phyloP scores from a whole-genome alignment of 495 filamentous ascomycete species.

The Rusavskia elegans region DNA sequence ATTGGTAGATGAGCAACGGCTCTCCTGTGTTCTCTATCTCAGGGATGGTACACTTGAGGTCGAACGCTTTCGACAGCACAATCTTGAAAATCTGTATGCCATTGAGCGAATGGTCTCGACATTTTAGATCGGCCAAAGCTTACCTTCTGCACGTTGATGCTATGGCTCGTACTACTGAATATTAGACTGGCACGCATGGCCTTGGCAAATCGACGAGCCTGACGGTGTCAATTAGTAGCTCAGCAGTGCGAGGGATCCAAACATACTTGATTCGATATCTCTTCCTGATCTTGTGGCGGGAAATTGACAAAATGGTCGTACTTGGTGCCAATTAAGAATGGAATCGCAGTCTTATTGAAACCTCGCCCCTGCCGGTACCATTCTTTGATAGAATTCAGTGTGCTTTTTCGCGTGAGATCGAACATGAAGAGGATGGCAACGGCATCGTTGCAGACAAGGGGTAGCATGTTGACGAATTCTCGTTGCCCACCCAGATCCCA shows the following conservation, averaged over 20 bases:
- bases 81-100: constrained; percentile 88
- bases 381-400: constrained; percentile 96
- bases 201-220: constrained; percentile 93
- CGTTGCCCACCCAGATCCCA: constrained; percentile 97
- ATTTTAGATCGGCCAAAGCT: background rate
- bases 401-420: constrained; percentile 93
- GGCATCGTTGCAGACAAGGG: constrained; percentile 94
- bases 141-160: constrained; percentile 99
- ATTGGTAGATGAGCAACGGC: constrained; percentile 86
- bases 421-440: constrained; percentile 99
- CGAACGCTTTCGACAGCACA: constrained; percentile 94
- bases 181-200: constrained; percentile 96
- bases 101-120: background rate
- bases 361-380: constrained; percentile 97
- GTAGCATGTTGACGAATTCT: constrained; percentile 99
- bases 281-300: constrained; percentile 90
- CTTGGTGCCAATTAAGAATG: constrained; percentile 90
- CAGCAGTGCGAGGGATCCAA: background rate
- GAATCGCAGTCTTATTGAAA: constrained; percentile 98
- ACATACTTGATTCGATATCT: constrained; percentile 82
- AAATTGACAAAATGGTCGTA: constrained; percentile 99
- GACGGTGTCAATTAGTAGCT: constrained; percentile 4
- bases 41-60: constrained; percentile 95
- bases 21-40: constrained; percentile 97
- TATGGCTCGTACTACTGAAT: constrained; percentile 96